phyloP scores from a whole-genome alignment of 306 rosid genomes.

The Morella rubra region DNA sequence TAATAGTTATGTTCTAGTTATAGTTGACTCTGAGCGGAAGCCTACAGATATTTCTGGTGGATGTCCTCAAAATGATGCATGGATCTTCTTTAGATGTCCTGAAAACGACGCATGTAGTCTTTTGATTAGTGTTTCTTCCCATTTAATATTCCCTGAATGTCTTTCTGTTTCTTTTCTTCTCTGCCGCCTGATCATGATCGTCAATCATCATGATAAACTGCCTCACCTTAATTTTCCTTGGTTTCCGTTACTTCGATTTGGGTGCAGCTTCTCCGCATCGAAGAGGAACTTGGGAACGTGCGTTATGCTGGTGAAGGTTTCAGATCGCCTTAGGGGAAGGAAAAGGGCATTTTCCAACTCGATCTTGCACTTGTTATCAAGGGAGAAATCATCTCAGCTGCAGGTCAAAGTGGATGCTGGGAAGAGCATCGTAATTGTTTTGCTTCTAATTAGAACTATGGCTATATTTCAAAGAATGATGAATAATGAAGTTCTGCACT shows the following conservation, averaged over 20 bases:
- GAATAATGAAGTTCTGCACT: too few species aligned
- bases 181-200: constrained; percentile 3
- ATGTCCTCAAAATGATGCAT: not conserved
- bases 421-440: too few species aligned
- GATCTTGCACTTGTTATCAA: too few species aligned
- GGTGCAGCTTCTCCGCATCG: constrained; percentile 93
- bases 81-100: not conserved
- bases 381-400: too few species aligned
- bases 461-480: too few species aligned
- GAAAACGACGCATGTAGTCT: not conserved
- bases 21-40: not conserved
- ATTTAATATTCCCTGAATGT: not conserved
- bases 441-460: too few species aligned
- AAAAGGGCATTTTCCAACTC: not conserved
- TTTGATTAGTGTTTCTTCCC: not conserved
- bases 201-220: constrained; percentile 3
- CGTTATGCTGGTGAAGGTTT: constrained; percentile 94
- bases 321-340: constrained; percentile 64
- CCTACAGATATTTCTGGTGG: not conserved
- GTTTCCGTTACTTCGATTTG: constrained; percentile 16
- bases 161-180: not conserved
- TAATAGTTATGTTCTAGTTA: not conserved
- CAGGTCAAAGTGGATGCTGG: too few species aligned
- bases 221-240: constrained; percentile 9
- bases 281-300: constrained; percentile 88